phyloP scores from a whole-genome alignment of 75 land plant species.

The Picea sitchensis region DNA sequence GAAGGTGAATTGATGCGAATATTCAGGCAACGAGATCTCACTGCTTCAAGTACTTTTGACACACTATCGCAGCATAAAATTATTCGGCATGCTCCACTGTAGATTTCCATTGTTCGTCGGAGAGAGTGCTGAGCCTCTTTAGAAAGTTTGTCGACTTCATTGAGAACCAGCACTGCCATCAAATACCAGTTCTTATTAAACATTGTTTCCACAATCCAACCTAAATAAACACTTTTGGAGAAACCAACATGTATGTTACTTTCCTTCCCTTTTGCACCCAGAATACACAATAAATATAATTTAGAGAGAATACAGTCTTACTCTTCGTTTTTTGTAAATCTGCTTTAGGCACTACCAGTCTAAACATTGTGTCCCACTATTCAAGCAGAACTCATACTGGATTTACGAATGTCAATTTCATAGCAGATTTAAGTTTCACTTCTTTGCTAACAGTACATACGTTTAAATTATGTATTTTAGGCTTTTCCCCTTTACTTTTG shows the following conservation, averaged over 20 bases:
- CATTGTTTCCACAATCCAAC: neutral
- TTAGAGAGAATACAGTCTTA: neutral
- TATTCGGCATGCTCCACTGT: conserved; percentile 90
- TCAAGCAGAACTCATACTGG: neutral
- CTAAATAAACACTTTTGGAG: neutral
- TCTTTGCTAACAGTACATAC: neutral
- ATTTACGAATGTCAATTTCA: neutral
- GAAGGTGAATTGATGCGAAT: conserved; percentile 85
- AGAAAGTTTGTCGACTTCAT: conserved; percentile 97
- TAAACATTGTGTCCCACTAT: too few relatives aligned
- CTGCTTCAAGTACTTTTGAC: conserved; percentile 94
- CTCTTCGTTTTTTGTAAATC: neutral
- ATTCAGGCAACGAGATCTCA: conserved; percentile 93
- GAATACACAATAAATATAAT: neutral
- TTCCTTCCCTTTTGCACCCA: neutral
- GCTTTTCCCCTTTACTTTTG: neutral
- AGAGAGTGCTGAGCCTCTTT: conserved; percentile 98
- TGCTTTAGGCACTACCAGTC: neutral
- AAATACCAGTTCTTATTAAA: neutral
- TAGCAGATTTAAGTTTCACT: neutral
- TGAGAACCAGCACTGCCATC: conserved; percentile 80
- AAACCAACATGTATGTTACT: neutral
- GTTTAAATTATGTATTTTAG: neutral
- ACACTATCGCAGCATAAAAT: conserved; percentile 95
- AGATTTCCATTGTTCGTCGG: conserved; percentile 96